Percentiles rank a stretch among this genome's conserved stretches.
Evolutionary conservation across 2,329 filamentous ascomycete species (phyloP).

Genomic region (Calonectria naviculata): DNA sequence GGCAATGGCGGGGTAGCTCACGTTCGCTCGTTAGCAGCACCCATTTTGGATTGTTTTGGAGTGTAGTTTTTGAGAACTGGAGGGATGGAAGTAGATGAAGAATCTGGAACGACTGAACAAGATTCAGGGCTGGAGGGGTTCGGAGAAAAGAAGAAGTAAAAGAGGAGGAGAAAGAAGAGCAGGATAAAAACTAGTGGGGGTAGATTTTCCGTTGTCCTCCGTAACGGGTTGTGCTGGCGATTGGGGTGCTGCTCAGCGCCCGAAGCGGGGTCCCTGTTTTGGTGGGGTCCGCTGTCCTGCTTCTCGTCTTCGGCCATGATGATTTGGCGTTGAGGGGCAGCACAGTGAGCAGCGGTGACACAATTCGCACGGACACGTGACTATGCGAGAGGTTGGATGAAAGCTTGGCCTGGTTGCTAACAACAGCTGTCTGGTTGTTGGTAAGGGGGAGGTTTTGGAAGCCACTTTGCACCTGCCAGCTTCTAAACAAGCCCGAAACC

Average conservation of each 20-base stretch:
- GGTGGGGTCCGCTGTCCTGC: slow-evolving; percentile 46
- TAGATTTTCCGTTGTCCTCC: slow-evolving; percentile 51
- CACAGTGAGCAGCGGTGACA: slow-evolving; percentile 21
- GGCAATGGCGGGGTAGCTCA: slow-evolving; percentile 63
- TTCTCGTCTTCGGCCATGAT: slow-evolving; percentile 47
- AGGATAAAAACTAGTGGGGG: slow-evolving; percentile 57
- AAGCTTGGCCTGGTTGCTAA: slow-evolving; percentile 3
- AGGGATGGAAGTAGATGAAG: slow-evolving; percentile 43
- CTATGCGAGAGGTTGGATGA: slow-evolving; percentile 1
- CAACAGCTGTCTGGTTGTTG: slow-evolving; percentile 2
- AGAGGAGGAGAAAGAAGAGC: slow-evolving; percentile 50
- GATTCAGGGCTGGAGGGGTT: slow-evolving; percentile 40
- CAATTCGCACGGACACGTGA: slow-evolving; percentile 43
- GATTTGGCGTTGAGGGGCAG: slow-evolving; percentile 39
- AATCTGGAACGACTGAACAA: slow-evolving; percentile 42
- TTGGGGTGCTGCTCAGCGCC: slow-evolving; percentile 36
- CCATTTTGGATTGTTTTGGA: slow-evolving; percentile 63
- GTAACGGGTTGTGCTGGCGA: slow-evolving; percentile 37
- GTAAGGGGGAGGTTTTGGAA: neutral
- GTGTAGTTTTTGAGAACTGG: slow-evolving; percentile 40
- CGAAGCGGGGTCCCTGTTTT: slow-evolving; percentile 48
- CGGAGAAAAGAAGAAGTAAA: slow-evolving; percentile 50
- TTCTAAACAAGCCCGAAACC: neutral
- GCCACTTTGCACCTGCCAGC: neutral
- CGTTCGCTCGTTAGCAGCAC: slow-evolving; percentile 83